Conservation (phyloP, 2,329 filamentous ascomycete species). For the Aspergillus fructus region DNA sequence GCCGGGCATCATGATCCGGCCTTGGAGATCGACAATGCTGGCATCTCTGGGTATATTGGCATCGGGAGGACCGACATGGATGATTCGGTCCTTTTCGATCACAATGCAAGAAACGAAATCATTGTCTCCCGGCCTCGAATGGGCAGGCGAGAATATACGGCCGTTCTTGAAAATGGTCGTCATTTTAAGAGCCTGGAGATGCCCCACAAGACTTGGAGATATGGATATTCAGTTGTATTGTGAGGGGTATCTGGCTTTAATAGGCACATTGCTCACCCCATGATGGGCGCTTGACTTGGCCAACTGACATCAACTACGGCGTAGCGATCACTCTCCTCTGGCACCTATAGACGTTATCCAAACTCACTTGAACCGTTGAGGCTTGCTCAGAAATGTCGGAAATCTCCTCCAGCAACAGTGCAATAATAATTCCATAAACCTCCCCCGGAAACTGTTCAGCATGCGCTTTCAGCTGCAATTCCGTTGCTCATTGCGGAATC, state of each 20-base stretch:
- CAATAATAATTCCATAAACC: background rate
- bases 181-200: background rate
- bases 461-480: too few species aligned
- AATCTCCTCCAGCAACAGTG: background rate
- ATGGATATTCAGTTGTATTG: background rate
- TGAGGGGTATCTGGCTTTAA: background rate
- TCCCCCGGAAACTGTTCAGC: too few species aligned
- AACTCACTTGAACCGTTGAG: background rate
- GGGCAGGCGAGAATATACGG: background rate
- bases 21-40: conserved; percentile 33
- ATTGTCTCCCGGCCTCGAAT: background rate
- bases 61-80: conserved; percentile 37
- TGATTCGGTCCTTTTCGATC: conserved; percentile 40
- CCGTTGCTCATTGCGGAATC: too few species aligned
- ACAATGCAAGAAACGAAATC: conserved; percentile 28
- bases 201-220: background rate
- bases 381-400: background rate
- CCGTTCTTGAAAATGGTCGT: conserved; percentile 3
- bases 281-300: background rate
- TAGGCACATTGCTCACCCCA: background rate
- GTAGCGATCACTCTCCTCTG: too few species aligned
- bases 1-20: conserved; percentile 42
- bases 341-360: too few species aligned
- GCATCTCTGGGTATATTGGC: conserved; percentile 21
- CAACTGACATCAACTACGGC: background rate